Base-by-base conservation (phyloP, 2,329 filamentous ascomycete species). In the Colletotrichum truncatum region DNA sequence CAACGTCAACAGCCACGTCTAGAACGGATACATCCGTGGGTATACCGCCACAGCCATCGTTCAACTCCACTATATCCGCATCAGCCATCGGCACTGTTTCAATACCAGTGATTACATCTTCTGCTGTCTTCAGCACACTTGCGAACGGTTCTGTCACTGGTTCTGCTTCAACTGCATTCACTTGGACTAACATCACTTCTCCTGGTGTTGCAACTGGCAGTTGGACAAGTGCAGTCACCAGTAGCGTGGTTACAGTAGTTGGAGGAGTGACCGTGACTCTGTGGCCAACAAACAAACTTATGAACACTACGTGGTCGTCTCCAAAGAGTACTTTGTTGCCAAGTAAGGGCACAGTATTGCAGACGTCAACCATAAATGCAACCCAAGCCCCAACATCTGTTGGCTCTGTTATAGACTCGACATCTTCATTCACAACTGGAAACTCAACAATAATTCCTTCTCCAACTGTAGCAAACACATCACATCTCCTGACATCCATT, bases 81-180 rank as follows among this genome's bases (percentile, higher is more conserved):
- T 52, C 63, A 6, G 23, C 58, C 9, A 34, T 57, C 3, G 56
- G 62, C 11, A 65, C 62, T 6, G 39, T 62, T 2, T 65, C 56
- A 9, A 55, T 62, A 6, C 39, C 62, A 11, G 21, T 49, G 2
- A 49, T 55, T 14, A 54, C 56, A 6, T 21, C 62, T 9, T 18
- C 46, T 3, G 16, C 14, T 9, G n/a, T 8, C 10, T 3, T 25
- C 21, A 14, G 23, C 11, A 34, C 48, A 5, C 5, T 55, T n/a
- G 11, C 38, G 21, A 21, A n/a, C n/a, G n/a, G 26, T 32, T 30
- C 46, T 7, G 26, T 16, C n/a, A 41, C 23, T 23, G 25, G 16
- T 4, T 43, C 41, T 3, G 18, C 16, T 8, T 36, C 48, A 8
- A 38, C 25, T 10, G 43, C 48, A 2, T 54, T 62, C 34, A 38